Percentiles rank a stretch among this genome's conserved stretches.
Evolutionary conservation across 139 green algal genomes (phyloP).

Genomic region (Picochlorum sp.): DNA sequence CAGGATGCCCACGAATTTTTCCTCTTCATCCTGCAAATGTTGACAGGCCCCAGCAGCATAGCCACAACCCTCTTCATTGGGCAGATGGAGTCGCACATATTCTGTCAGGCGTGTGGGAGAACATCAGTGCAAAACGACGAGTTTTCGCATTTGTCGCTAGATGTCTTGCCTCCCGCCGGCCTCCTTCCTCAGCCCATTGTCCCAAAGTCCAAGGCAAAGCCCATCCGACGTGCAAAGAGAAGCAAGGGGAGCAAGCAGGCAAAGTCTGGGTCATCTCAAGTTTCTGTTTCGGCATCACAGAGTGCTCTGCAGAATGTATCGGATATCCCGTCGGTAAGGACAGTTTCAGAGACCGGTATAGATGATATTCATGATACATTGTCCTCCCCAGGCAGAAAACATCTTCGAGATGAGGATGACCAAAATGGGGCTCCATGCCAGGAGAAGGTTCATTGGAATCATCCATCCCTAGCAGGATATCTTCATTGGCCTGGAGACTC

Average conservation of each 20-base stretch:
- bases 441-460: not conserved
- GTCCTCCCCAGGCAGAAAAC: not conserved
- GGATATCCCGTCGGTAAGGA: no score
- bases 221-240: not conserved
- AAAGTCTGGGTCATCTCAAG: not conserved
- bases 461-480: constrained; percentile 19
- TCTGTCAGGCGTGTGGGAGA: constrained; percentile 62
- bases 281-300: not conserved
- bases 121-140: constrained; percentile 71
- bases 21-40: constrained; percentile 50
- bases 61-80: constrained; percentile 60
- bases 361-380: not conserved
- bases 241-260: not conserved
- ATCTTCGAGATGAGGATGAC: not conserved
- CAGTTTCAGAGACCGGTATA: not conserved
- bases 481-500: constrained; percentile 25
- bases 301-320: no score
- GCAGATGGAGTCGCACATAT: constrained; percentile 72
- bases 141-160: constrained; percentile 75
- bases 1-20: constrained; percentile 96
- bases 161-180: constrained; percentile 34
- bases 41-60: constrained; percentile 14
- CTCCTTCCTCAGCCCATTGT: constrained; percentile 12
- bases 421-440: not conserved
- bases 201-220: constrained; percentile 6